These are phyloP conservation scores for Amanita phalloides DNA, from an alignment of 768 basidiomycete genomes.

Conservation along the genomic window DNA sequence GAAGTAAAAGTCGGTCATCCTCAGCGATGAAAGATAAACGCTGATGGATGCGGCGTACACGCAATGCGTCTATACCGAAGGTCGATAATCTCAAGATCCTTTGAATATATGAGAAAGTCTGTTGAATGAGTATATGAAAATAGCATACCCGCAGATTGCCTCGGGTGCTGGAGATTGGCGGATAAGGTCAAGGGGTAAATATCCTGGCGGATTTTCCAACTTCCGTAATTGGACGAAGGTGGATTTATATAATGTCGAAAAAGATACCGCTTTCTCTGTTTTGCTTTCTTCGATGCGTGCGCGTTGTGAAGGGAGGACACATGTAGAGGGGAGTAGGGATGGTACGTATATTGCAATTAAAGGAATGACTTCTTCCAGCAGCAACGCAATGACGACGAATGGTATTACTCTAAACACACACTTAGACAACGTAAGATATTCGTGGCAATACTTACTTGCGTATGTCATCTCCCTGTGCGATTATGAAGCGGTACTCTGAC, in stretches of 20 bases:
- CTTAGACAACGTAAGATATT: not conserved
- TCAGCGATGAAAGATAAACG: conserved; percentile 36
- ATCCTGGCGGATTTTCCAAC: conserved; percentile 21
- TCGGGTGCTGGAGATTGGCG: conserved; percentile 20
- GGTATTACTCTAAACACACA: conserved; percentile 50
- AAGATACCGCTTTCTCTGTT: conserved; percentile 34
- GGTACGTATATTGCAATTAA: conserved; percentile 82
- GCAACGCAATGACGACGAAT: conserved; percentile 61
- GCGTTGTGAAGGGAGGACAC: conserved; percentile 72
- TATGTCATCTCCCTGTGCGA: conserved; percentile 54
- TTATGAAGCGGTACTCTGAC: conserved; percentile 59
- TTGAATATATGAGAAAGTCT: not conserved
- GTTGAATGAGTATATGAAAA: not conserved
- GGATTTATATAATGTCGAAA: conserved; percentile 23
- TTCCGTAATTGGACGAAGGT: conserved; percentile 24
- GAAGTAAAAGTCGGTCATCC: conserved; percentile 55
- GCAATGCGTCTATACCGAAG: conserved; percentile 29
- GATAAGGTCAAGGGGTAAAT: conserved; percentile 22
- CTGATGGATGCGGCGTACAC: conserved; percentile 29
- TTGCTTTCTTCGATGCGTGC: conserved; percentile 48
- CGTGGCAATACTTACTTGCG: conserved; percentile 42
- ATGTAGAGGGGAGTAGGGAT: conserved; percentile 77
- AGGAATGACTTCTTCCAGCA: conserved; percentile 76
- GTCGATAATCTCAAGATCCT: conserved; percentile 34
- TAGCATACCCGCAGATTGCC: conserved; percentile 50